Evolutionary conservation across 2,329 filamentous ascomycete species (phyloP).

Genomic region (Davidsoniella australis): DNA sequence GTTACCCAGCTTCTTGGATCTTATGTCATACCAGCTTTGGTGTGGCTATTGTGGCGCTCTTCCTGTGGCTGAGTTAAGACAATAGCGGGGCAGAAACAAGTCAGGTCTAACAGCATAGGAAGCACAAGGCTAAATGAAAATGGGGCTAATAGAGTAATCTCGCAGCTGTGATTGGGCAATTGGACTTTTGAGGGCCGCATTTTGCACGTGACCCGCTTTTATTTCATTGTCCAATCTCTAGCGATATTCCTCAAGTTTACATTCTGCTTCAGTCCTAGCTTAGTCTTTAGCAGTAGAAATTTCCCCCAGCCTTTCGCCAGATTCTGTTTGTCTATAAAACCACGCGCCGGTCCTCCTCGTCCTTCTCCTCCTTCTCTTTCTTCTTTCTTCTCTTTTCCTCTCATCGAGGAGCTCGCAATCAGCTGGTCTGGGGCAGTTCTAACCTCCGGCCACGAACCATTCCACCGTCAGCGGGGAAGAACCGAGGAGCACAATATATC

Average conservation of each 20-base stretch:
- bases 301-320: conserved; percentile 2
- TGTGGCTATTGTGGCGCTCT: not conserved
- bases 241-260: not conserved
- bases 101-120: no score
- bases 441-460: not conserved
- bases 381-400: conserved; percentile 2
- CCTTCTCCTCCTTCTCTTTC: not conserved
- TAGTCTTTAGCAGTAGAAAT: not conserved
- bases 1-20: no score
- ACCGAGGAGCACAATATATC: no score
- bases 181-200: not conserved
- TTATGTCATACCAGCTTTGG: not conserved
- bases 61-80: not conserved
- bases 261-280: conserved; percentile 5
- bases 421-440: conserved; percentile 10
- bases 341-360: conserved; percentile 1
- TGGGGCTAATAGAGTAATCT: conserved; percentile 2
- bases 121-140: not conserved
- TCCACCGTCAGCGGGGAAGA: not conserved
- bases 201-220: conserved; percentile 6
- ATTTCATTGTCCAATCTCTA: conserved; percentile 2
- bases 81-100: not conserved
- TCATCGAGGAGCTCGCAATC: conserved; percentile 9
- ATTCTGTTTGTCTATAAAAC: conserved; percentile 2
- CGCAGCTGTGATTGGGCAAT: conserved; percentile 5